Percentiles rank a stretch among this genome's conserved stretches.
These are phyloP conservation scores for Fusarium compactum DNA, from an alignment of 2,329 filamentous ascomycete species.

Conservation along the genomic window DNA sequence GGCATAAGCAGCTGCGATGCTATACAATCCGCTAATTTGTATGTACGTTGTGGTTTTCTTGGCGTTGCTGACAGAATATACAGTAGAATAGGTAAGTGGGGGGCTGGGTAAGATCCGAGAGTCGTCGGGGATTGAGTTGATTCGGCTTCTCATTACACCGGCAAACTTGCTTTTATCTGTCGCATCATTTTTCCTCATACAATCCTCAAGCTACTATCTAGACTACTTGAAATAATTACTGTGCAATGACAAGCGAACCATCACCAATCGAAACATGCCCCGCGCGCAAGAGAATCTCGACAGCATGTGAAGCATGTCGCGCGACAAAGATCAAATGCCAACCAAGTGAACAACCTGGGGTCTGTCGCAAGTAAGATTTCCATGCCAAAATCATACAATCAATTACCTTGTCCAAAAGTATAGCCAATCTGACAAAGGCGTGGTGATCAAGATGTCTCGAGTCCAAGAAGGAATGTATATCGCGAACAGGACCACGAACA, in stretches of 20 bases:
- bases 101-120: conserved; percentile 28
- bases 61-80: conserved; percentile 1
- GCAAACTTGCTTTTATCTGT: not conserved
- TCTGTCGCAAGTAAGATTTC: conserved; percentile 64
- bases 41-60: not conserved
- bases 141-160: conserved; percentile 37
- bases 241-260: conserved; percentile 29
- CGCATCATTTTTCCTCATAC: not conserved
- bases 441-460: conserved; percentile 59
- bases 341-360: conserved; percentile 59
- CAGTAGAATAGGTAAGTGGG: not conserved
- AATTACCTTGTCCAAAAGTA: not conserved
- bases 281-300: conserved; percentile 47
- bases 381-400: not conserved
- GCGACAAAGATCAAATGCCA: conserved; percentile 66
- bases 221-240: not conserved
- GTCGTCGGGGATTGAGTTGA: conserved; percentile 28
- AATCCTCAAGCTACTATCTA: not conserved
- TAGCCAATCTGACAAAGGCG: not conserved
- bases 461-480: conserved; percentile 66
- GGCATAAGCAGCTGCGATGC: not conserved
- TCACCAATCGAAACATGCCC: conserved; percentile 22
- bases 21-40: not conserved
- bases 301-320: conserved; percentile 68
- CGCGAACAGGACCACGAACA: conserved; percentile 63